Base-by-base conservation (phyloP, 495 filamentous ascomycete genomes). In the Daldinia childiae region DNA sequence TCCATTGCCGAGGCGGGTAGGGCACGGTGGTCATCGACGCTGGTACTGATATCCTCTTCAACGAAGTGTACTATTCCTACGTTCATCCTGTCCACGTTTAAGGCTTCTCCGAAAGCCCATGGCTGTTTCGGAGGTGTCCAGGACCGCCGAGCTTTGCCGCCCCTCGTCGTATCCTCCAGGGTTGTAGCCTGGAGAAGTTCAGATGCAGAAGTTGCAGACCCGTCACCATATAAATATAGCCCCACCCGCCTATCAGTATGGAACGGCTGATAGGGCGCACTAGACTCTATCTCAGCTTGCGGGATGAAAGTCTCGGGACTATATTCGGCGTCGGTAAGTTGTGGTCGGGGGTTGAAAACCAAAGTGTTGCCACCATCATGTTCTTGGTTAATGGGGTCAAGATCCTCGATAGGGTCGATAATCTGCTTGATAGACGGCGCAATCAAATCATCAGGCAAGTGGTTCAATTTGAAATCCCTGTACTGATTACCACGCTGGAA, bases 221-320 rank as follows among this genome's bases (percentile, higher is more conserved):
- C 69, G n/a, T 74, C 69, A 19, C 80, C 76, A 71, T 89, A 93
- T 15, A 90, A 83, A 71, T 88, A 90, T 14, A 97, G 79, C 30
- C 83, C 86, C 36, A 97, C 91, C 9, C 94, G 87, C 19, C 88
- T 87, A 69, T 97, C 93, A 0, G 92, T 94, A 75, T 97, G 93
- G 81, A 97, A 97, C 0, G 94, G 93, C 67, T 94, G 92, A 64
- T 94, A 97, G 2, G 93, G 90, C 7, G 92, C 90, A 68, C 93
- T 95, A 1, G 94, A 95, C 77, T 98, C 94, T 67, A 97, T 95
- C 81, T 98, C 94, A 2, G 93, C 92, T 70, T 93, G 90, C 4
- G 93, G 93, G 57, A 97, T 88, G n/a, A 84, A 83, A 3, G 83
- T 82, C 55, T 85, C 84, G 7, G 81, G 78, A 54, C 78, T 72